Base-by-base conservation (phyloP, 1,284 basidiomycete species). In the Phellopilus nigrolimitatus region DNA sequence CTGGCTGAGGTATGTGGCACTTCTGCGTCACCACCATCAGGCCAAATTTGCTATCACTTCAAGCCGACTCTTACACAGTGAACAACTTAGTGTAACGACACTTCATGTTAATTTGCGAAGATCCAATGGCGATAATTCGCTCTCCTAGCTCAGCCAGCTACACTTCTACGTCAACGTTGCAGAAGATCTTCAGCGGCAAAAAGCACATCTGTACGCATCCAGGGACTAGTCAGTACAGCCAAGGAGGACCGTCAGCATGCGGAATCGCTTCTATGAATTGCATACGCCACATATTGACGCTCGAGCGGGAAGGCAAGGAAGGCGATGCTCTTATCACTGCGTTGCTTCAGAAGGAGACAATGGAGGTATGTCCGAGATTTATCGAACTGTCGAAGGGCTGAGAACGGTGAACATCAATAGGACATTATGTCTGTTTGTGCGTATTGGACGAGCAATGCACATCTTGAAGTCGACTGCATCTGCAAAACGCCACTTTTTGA, bases 231-330 rank as follows among this genome's bases (percentile, higher is more conserved):
- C 78, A 81, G 54, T 80, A 80, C 60, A 58, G 55, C 5, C 51
- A 54, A 6, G 63, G 64, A 6, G 71, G 70, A 0, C 63, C 67
- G 22, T 77, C 81, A 7, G 73, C 80, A 4, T 84, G 81, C 57
- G 82, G 82, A 15, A 67, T 85, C 21, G 81, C 80, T 4, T 74
- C 78, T 2, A 61, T 84, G 59, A 84, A 85, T 60, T 82, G 79
- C 56, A 77, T 76, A 3, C 66, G 79, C 45, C 58, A 78, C 8
- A 64, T 74, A 22, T 71, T 80, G 42, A 63, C 58, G 21, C 65
- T 63, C 42, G 69, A 71, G 46, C 53, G 61, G 24, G 61, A 59
- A 12, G 69, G 68, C 9, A 44, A 65, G 3, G 45, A 47, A 25
- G 66, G 66, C 24, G 62, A 63, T 24, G 57, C 55, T 46, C 57